A percentile compares a stretch with the other conserved stretches of the same genome.
Conservation (phyloP, 495 filamentous ascomycete species). For the Aspergillus wentii region DNA sequence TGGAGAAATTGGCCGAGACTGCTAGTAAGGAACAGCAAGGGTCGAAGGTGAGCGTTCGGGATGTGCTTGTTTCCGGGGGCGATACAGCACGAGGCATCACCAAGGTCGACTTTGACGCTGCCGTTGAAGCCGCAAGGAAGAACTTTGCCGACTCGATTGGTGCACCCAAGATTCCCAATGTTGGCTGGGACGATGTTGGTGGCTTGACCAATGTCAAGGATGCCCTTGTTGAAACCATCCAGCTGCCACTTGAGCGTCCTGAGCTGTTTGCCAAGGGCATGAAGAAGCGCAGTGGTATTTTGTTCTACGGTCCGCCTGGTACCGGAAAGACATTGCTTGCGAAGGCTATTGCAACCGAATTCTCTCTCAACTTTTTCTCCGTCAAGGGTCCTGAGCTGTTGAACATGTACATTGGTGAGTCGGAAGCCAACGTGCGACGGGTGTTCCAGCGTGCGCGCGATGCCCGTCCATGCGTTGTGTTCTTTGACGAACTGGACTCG, state of each 20-base stretch:
- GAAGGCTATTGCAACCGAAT: slow-evolving; percentile 97
- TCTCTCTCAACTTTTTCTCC: slow-evolving; percentile 97
- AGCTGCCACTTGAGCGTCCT: slow-evolving; percentile 84
- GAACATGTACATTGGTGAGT: slow-evolving; percentile 99
- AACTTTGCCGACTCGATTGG: slow-evolving; percentile 98
- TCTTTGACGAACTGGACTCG: slow-evolving; percentile 97
- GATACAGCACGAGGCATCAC: slow-evolving; percentile 69
- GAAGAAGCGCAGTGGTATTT: slow-evolving; percentile 96
- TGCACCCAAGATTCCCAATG: slow-evolving; percentile 96
- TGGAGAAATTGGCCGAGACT: slow-evolving; percentile 60
- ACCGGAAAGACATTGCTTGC: slow-evolving; percentile 96
- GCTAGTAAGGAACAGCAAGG: slow-evolving; percentile 29
- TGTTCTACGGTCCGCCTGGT: slow-evolving; percentile 96
- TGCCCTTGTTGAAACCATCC: slow-evolving; percentile 93
- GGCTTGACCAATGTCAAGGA: slow-evolving; percentile 91
- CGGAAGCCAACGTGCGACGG: slow-evolving; percentile 92
- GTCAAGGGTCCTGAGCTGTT: slow-evolving; percentile 96
- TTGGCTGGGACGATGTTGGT: slow-evolving; percentile 94
- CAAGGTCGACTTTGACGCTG: slow-evolving; percentile 82
- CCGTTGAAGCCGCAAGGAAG: slow-evolving; percentile 90
- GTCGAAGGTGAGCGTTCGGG: slow-evolving; percentile 58
- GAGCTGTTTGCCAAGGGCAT: slow-evolving; percentile 97
- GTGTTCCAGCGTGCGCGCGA: slow-evolving; percentile 95
- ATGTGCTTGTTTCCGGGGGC: slow-evolving; percentile 88
- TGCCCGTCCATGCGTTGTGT: slow-evolving; percentile 95